Base-by-base conservation (phyloP, 495 filamentous ascomycete species). In the Aspergillus egyptiacus region DNA sequence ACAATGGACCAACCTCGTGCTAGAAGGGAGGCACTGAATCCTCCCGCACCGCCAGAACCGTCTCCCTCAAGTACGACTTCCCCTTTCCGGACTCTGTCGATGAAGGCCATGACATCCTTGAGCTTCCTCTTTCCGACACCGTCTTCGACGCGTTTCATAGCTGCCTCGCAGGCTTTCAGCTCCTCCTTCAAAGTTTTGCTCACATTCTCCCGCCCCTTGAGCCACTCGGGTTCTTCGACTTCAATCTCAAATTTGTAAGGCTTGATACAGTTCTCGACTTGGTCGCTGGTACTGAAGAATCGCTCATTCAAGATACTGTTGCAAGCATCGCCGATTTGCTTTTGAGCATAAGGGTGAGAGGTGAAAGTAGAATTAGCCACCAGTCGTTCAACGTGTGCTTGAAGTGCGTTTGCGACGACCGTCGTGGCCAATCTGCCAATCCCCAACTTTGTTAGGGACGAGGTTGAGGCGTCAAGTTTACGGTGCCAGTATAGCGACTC, bases 211-310 rank as follows among this genome's bases (percentile, higher is more conserved):
- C 89, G 71, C 1, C 88, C 89, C 48, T 85, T 80, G 5, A 72
- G 65, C 93, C 93, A 99, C 63, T 97, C 94, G 5, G 80, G 71
- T 17, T 88, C 85, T 53, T 95, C 86, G 37, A 97, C 82, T 60
- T 99, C 93, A 39, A 97, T 93, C 49, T 96, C 88, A 55, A 85
- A 97, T 62, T 97, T 99, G 73, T 90, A 99, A 2, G 93, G 93
- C 63, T 99, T 99, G 72, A 99, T 91, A 61, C 93, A 97, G 60
- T 96, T 96, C 65, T 99, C 93, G n/a, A 99, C 89, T 63, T 96
- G 91, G 61, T 99, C 93, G 54, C 85, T 89, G 2, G 94, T 97
- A 61, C 88, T 89, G 69, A 95, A 96, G 56, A 94, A 95, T 2
- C 91, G 82, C 50, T 99, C 93, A 51, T 90, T 93, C 13, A 99